Base-by-base conservation (phyloP, 352 stramenopile genomes). In the Thalassiosira exigua region DNA sequence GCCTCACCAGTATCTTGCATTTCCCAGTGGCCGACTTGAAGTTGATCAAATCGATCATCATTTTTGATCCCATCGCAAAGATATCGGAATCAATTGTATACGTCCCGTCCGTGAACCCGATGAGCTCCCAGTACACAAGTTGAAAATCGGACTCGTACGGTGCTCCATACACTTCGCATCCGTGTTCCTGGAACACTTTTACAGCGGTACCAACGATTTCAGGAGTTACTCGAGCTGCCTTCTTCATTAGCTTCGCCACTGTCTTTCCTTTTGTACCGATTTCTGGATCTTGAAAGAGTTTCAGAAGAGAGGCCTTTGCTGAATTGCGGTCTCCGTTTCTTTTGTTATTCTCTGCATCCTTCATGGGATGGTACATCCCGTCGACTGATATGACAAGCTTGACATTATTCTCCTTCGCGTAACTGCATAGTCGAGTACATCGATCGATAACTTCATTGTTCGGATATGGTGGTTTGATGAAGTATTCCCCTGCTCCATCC, bases 41-140 rank as follows among this genome's bases (percentile, higher is more conserved):
- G 14, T 61, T 60, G 2, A 72, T 14, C 7, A 62, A 17, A 60
- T 72, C 62, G 32, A 72, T 50, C 24, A 72, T 44, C 46, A 72
- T 17, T 14, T 62, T 72, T 17, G 48, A 72, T n/a, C 62, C 62
- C 62, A 72, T 72, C 9, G 50, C 62, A 30, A 36, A 71, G 21
- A 71, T 59, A 26, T 71, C 61, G 22, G 61, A 71, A 48, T 71
- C 61, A 48, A 46, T 60, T 17, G 44, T 71, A 17, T 46, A 61
- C 48, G 61, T 71, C 27, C 61, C 61, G 30, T 71, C 44, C 19
- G 61, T 71, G 30, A 71, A 71, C 12, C 61, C 61, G 19, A 14
- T 71, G 12, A 61, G 39, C 29, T 71, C 61, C 61, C 61, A 71
- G 24, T 59, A 48, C 33, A 71, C 61, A 19, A 71, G 48, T 24